A percentile compares a stretch with the other conserved stretches of the same genome.
Evolutionary conservation across 2,329 filamentous ascomycete species (phyloP).

Genomic region (Lachnellula willkommii): DNA sequence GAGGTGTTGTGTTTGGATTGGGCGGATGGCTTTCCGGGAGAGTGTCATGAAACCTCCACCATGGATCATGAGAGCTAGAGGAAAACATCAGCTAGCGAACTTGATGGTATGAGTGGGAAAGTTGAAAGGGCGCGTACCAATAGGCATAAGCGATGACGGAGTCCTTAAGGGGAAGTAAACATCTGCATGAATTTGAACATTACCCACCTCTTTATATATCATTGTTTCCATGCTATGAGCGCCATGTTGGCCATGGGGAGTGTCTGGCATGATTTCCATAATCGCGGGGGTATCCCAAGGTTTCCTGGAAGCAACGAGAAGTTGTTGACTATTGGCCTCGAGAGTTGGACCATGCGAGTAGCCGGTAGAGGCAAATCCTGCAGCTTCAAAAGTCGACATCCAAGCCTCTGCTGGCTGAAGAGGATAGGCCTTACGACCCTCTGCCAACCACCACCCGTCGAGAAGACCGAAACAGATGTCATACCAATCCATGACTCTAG

Average conservation of each 20-base stretch:
- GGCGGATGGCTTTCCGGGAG: conserved; percentile 35
- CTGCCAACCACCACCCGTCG: conserved; percentile 23
- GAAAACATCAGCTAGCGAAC: not conserved
- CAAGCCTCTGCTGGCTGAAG: conserved; percentile 4
- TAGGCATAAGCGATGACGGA: conserved; percentile 7
- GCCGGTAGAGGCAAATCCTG: no score
- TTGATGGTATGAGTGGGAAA: not conserved
- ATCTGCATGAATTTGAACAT: conserved; percentile 28
- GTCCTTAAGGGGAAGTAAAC: conserved; percentile 29
- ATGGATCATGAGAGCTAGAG: conserved; percentile 40
- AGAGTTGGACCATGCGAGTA: no score
- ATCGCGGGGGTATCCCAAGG: no score
- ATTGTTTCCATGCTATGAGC: conserved; percentile 35
- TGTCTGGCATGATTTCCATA: no score
- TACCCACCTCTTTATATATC: conserved; percentile 30
- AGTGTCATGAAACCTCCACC: conserved; percentile 40
- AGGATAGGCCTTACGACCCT: conserved; percentile 14
- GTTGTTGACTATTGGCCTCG: no score
- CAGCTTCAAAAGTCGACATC: not conserved
- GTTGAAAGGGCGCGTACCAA: not conserved
- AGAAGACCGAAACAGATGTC: conserved; percentile 23
- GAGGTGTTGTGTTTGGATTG: conserved; percentile 35
- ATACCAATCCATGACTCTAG: conserved; percentile 16
- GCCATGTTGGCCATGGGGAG: no score
- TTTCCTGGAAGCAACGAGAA: no score